Base-by-base conservation (phyloP, 106 monocot species). In the Triglochin maritima region DNA sequence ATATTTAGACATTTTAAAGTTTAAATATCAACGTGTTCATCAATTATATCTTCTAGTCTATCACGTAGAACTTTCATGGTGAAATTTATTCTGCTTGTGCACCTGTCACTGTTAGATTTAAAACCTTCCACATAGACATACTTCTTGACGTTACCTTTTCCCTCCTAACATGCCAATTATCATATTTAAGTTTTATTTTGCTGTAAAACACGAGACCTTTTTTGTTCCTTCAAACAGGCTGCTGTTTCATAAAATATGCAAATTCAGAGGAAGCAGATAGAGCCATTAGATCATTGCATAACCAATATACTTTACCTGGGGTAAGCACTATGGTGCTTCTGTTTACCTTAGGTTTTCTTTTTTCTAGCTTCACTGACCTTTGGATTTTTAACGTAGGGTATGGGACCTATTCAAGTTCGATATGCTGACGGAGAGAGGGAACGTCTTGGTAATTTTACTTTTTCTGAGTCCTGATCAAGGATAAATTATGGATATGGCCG, bases 171-270 rank as follows among this genome's bases (percentile, higher is more conserved):
- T 29, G 29, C 29, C 29, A 29, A 29, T 29, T 29, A 29, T 29
- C 29, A 29, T 29, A 29, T 29, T 78, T 55, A 58, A 29, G 29
- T 29, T 29, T 29, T 29, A 29, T 29, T 29, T 29, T 29, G 29
- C 29, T 29, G 29, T 29, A 29, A 29, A 29, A 29, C 29, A 29
- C 29, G 1, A 29, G 1, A 1, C 29, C 29, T 29, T 29, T 53
- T 29, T 42, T 50, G 4, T 4, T 29, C 29, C 13, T 13, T 80
- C 69, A 57, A 84, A 71, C 92, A 99, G 98, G 98, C 72, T 99
- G 88, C 77, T 92, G 98, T 81, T 99, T 99, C 56, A 78, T 99
- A 62, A 99, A 99, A 76, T 99, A 92, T 77, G 82, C 82, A 55
- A 86, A 84, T 66, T 71, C 79, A n/a, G 92, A 84, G 69, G 89